Evolutionary conservation across 805 yeast species (phyloP).

Genomic region (Hyphopichia homilentoma): DNA sequence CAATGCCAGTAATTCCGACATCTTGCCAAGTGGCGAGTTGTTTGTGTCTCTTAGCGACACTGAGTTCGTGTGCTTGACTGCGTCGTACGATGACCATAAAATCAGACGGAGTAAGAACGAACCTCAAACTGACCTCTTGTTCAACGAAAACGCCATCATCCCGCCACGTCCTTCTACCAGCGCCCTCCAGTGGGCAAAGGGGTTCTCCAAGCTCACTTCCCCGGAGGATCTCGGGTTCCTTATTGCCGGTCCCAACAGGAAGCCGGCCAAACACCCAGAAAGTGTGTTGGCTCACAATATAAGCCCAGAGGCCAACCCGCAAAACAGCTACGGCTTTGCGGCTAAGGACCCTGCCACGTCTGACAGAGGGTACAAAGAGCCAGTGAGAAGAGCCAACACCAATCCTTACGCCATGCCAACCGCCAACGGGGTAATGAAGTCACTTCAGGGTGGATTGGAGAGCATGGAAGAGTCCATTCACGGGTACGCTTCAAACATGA

Average conservation of each 20-base stretch:
- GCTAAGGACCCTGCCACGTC: slow-evolving; percentile 6
- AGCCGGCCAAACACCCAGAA: slow-evolving; percentile 56
- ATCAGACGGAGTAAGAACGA: slow-evolving; percentile 16
- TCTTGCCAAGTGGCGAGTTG: slow-evolving; percentile 53
- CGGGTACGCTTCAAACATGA: slow-evolving; percentile 53
- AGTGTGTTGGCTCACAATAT: slow-evolving; percentile 48
- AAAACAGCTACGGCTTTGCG: slow-evolving; percentile 24
- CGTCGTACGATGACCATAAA: slow-evolving; percentile 15
- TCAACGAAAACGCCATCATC: slow-evolving; percentile 61
- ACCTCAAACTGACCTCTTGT: slow-evolving; percentile 52
- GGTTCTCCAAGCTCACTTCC: slow-evolving; percentile 56
- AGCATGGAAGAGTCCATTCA: slow-evolving; percentile 51
- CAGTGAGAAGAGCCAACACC: slow-evolving; percentile 39
- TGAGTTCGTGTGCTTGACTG: slow-evolving; percentile 32
- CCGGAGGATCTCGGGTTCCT: slow-evolving; percentile 59
- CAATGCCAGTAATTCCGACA: slow-evolving; percentile 19
- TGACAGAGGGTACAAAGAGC: slow-evolving; percentile 40
- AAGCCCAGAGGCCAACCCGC: slow-evolving; percentile 42
- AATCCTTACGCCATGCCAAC: slow-evolving; percentile 37
- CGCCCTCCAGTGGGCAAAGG: slow-evolving; percentile 83
- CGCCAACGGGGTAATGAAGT: slow-evolving; percentile 41
- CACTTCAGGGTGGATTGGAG: slow-evolving; percentile 51
- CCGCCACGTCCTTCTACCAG: slow-evolving; percentile 81
- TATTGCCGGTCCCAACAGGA: slow-evolving; percentile 74
- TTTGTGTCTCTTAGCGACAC: slow-evolving; percentile 53